Conservation (phyloP, 352 stramenopile genomes). For the Phytophthora megakarya region DNA sequence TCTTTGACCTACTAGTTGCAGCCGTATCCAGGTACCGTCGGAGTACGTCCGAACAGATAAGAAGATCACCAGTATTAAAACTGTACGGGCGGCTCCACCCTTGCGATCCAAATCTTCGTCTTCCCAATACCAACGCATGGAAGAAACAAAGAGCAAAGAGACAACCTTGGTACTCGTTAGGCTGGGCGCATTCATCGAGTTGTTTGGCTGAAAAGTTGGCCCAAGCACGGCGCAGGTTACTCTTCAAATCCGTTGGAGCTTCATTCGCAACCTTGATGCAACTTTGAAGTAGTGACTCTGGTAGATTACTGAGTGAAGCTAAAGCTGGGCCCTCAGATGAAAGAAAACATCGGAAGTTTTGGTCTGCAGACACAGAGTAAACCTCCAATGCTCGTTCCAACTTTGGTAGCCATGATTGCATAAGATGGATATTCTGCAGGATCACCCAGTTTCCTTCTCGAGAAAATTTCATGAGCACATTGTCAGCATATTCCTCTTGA, state of each 20-base stretch:
- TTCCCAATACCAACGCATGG: slow-evolving; percentile 91
- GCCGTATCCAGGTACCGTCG: slow-evolving; percentile 66
- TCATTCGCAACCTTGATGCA: slow-evolving; percentile 90
- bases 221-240: slow-evolving; percentile 82
- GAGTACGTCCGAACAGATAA: slow-evolving; percentile 90
- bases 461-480: slow-evolving; percentile 68
- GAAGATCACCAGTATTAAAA: slow-evolving; percentile 95
- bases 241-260: slow-evolving; percentile 80
- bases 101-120: slow-evolving; percentile 90
- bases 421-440: slow-evolving; percentile 92
- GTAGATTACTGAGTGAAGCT: slow-evolving; percentile 89
- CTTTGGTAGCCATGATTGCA: slow-evolving; percentile 89
- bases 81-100: slow-evolving; percentile 93
- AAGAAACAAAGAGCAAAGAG: slow-evolving; percentile 96
- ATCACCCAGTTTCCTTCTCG: slow-evolving; percentile 89
- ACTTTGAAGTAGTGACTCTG: slow-evolving; percentile 81
- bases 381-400: slow-evolving; percentile 82
- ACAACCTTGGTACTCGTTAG: slow-evolving; percentile 91
- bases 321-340: slow-evolving; percentile 90
- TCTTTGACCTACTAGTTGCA: slow-evolving; percentile 29
- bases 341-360: slow-evolving; percentile 95
- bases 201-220: slow-evolving; percentile 79
- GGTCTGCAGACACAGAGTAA: slow-evolving; percentile 84
- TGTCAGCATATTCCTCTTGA: slow-evolving; percentile 78
- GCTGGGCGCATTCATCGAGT: slow-evolving; percentile 69